Evolutionary conservation across 805 yeast species (phyloP), one percentile per base, ranked within the genome.

Genomic region (Candida rishiriensis): DNA sequence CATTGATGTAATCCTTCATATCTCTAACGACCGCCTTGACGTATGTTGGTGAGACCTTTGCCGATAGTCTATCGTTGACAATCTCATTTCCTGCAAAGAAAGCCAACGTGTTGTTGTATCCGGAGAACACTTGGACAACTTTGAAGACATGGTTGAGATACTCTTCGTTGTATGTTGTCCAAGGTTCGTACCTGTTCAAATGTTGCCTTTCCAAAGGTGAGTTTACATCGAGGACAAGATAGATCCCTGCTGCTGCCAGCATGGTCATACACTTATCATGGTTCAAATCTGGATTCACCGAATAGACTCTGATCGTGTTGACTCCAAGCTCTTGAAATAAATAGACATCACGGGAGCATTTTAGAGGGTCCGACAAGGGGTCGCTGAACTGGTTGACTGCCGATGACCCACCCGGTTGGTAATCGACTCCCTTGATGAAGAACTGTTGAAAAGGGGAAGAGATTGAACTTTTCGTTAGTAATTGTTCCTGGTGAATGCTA

Each of bases 331-430:
- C 78, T 66, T 90, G 96, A 61, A 91, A 86, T 26, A 89, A 67
- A 13, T 73, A 69, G 16, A 88, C 79, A 61, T 91, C 98, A 53
- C 97, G 76, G 4, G 90, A 84, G 68, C 98, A 91, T 15, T 64
- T 57, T 11, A 73, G 66, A 3, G 81, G 73, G 55, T 88, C 83
- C 2, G 96, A 83, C 36, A 91, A 70, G 0, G 97, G 96, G 59
- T 91, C 98, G 10, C 54, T 60, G 7, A 56, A 48, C 3, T 56
- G 64, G n/a, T 69, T 69, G 18, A 81, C 81, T 0, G 82, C 90
- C 0, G 96, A 82, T 0, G 96, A 83, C 0, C 97, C 98, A 10
- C 97, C 97, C 0, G 97, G 97, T 59, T 91, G 97, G 60, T 90
- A 90, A 63, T 91, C 98, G 1, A 91, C 85, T 15, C 98, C 98